These are phyloP conservation scores for Platismatia glauca DNA, from an alignment of 495 filamentous ascomycete genomes.

Conservation along the genomic window DNA sequence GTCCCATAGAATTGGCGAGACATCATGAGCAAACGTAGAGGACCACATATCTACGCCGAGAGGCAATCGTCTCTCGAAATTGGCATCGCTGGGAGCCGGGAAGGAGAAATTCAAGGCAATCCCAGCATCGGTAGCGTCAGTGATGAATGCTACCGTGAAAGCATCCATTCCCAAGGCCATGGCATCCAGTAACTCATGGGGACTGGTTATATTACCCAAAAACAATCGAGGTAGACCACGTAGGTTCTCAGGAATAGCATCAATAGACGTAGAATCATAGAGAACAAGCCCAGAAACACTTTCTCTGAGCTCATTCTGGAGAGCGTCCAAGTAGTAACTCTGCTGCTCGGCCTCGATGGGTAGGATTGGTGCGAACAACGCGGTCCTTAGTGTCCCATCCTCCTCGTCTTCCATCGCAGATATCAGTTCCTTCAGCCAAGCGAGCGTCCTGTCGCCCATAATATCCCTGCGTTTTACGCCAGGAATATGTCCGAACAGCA, in stretches of 20 bases:
- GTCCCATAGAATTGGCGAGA: conserved; percentile 45
- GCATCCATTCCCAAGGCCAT: conserved; percentile 70
- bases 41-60: conserved; percentile 74
- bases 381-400: conserved; percentile 25
- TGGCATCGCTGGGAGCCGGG: conserved; percentile 34
- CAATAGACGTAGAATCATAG: conserved; percentile 63
- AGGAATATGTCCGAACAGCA: conserved; percentile 50
- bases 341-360: conserved; percentile 63
- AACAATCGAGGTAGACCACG: conserved; percentile 61
- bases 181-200: conserved; percentile 66
- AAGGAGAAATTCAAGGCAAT: conserved; percentile 78
- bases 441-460: conserved; percentile 78
- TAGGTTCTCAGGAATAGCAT: conserved; percentile 50
- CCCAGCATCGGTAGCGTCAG: conserved; percentile 68
- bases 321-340: conserved; percentile 61
- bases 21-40: conserved; percentile 43
- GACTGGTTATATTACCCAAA: conserved; percentile 55
- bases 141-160: conserved; percentile 66
- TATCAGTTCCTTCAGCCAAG: conserved; percentile 54
- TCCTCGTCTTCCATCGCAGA: conserved; percentile 30
- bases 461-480: conserved; percentile 63
- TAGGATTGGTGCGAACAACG: conserved; percentile 72
- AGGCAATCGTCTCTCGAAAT: conserved; percentile 29
- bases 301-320: conserved; percentile 45
- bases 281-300: conserved; percentile 70